phyloP scores from a whole-genome alignment of 202 grass and related monocot genomes.

The Sporobolus alterniflorus region DNA sequence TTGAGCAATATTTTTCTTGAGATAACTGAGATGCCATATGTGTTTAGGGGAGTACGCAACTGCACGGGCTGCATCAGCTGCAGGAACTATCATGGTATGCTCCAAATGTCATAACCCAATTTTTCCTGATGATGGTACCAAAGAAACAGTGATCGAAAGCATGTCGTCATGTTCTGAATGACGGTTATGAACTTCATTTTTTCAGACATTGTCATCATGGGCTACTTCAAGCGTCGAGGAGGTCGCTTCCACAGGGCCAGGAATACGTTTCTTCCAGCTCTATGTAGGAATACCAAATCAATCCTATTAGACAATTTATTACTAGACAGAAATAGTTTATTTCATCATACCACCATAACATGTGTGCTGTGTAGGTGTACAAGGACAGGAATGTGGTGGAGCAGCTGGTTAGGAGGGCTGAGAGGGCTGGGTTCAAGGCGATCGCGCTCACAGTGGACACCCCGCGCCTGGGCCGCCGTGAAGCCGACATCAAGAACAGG shows the following conservation, averaged over 20 bases:
- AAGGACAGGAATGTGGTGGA: constrained; percentile 84
- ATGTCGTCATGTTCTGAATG: neutral
- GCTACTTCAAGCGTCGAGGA: constrained; percentile 95
- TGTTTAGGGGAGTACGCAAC: constrained; percentile 88
- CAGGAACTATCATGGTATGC: constrained; percentile 83
- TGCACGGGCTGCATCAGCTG: constrained; percentile 78
- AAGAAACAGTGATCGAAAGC: neutral
- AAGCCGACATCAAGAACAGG: constrained; percentile 95
- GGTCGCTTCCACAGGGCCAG: constrained; percentile 85
- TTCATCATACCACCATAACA: neutral
- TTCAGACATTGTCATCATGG: constrained; percentile 79
- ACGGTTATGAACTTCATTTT: neutral
- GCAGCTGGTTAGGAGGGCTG: constrained; percentile 80
- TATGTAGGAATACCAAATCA: constrained; percentile 50
- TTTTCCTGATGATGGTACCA: neutral
- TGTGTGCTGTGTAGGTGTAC: constrained; percentile 60
- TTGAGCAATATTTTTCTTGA: neutral
- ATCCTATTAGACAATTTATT: neutral
- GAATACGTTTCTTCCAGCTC: constrained; percentile 92
- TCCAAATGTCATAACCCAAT: neutral
- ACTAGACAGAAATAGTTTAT: no score
- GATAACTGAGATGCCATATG: neutral
- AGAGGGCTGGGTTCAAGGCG: constrained; percentile 95
- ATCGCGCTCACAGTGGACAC: constrained; percentile 94
- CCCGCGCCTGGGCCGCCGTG: constrained; percentile 84